Conservation (phyloP, 2,329 filamentous ascomycete genomes). For the Parastagonospora nodorum region DNA sequence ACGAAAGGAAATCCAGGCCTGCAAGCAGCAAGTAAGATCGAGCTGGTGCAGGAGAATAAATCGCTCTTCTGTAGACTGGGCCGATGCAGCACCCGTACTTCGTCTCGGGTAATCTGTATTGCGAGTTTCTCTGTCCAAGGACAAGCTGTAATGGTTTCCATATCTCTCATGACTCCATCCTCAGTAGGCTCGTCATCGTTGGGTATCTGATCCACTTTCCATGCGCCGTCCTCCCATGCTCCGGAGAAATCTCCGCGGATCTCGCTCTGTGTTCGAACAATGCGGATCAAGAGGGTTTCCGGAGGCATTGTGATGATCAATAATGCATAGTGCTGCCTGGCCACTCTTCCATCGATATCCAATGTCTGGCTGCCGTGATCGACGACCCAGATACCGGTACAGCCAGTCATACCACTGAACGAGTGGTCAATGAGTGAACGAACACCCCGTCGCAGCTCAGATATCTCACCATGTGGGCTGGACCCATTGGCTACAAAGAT, state of each 20-base stretch:
- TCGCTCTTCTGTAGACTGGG: constrained; percentile 19
- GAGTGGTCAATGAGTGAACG: constrained; percentile 43
- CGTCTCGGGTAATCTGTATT: constrained; percentile 38
- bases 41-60: constrained; percentile 18
- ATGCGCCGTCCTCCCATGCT: constrained; percentile 29
- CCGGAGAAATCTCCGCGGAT: constrained; percentile 21
- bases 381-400: constrained; percentile 47
- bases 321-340: constrained; percentile 37
- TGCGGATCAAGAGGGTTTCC: constrained; percentile 35
- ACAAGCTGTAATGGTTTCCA: constrained; percentile 41
- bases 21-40: constrained; percentile 28
- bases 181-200: constrained; percentile 23
- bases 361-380: constrained; percentile 33
- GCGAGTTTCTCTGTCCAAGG: constrained; percentile 22
- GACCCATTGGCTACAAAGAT: constrained; percentile 51
- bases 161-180: constrained; percentile 32
- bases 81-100: constrained; percentile 29
- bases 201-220: constrained; percentile 31
- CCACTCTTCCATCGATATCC: constrained; percentile 30
- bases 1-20: constrained; percentile 19
- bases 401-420: constrained; percentile 38
- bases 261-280: constrained; percentile 29
- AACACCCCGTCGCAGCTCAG: constrained; percentile 50
- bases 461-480: constrained; percentile 50
- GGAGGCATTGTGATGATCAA: constrained; percentile 45